Percentiles rank a stretch among this genome's conserved stretches.
Evolutionary conservation across 2,329 filamentous ascomycete genomes (phyloP).

Genomic region (Neocatenulostroma microsporum): DNA sequence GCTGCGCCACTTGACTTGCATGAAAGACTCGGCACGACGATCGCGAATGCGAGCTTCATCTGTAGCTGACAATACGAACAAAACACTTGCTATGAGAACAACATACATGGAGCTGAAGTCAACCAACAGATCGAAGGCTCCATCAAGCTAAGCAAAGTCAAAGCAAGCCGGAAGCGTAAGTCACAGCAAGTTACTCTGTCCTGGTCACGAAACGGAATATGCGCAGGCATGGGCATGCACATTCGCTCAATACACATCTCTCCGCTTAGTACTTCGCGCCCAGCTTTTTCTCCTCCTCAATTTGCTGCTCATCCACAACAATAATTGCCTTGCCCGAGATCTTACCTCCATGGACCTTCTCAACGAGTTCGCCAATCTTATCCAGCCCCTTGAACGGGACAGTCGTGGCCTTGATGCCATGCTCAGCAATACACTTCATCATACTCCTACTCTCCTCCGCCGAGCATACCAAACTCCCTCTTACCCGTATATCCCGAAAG

Average conservation of each 20-base stretch:
- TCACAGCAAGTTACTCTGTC: too few relatives aligned
- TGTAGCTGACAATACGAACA: neutral
- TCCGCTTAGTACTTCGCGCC: conserved; percentile 28
- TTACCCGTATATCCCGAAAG: conserved; percentile 47
- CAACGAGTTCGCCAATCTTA: conserved; percentile 44
- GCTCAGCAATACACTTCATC: conserved; percentile 29
- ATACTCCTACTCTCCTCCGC: conserved; percentile 28
- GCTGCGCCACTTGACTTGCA: too few relatives aligned
- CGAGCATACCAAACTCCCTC: conserved; percentile 33
- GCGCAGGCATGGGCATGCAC: neutral
- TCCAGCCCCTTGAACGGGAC: conserved; percentile 47
- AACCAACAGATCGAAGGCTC: too few relatives aligned
- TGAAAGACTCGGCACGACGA: neutral
- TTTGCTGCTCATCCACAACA: conserved; percentile 43
- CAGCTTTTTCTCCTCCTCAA: conserved; percentile 37
- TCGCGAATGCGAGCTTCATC: conserved; percentile 1
- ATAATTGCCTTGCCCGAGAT: conserved; percentile 50
- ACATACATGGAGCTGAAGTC: too few relatives aligned
- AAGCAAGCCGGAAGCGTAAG: too few relatives aligned
- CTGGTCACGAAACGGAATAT: conserved; percentile 1
- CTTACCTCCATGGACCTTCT: conserved; percentile 45
- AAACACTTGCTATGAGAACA: neutral
- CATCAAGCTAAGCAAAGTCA: too few relatives aligned
- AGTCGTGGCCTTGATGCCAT: conserved; percentile 43
- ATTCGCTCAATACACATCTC: too few relatives aligned